These are phyloP conservation scores for Colletotrichum sp. DNA, from an alignment of 2,329 filamentous ascomycete genomes.

Conservation along the genomic window DNA sequence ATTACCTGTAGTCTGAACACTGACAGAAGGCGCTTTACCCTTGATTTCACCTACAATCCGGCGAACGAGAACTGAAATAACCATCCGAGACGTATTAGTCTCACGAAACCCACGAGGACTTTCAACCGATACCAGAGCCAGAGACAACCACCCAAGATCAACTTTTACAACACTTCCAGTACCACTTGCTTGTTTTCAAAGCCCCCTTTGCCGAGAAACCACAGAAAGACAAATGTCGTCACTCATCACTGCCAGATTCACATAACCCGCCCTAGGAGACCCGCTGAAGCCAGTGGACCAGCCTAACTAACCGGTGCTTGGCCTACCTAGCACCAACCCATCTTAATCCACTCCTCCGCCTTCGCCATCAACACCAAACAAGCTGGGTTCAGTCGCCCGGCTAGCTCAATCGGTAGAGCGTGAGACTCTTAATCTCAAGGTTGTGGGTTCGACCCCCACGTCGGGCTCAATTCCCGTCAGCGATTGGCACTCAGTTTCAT, in stretches of 20 bases:
- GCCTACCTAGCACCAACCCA: neutral
- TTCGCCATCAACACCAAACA: neutral
- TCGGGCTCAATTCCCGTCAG: slow-evolving; percentile 18
- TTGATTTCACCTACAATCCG: neutral
- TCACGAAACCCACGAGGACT: neutral
- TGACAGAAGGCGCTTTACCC: neutral
- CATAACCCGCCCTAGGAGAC: neutral
- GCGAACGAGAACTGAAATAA: neutral
- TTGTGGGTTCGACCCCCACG: slow-evolving; percentile 54
- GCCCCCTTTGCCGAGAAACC: neutral
- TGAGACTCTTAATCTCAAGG: slow-evolving; percentile 73
- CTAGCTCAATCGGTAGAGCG: slow-evolving; percentile 77
- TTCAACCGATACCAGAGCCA: neutral
- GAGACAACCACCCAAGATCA: neutral
- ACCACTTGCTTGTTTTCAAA: too few species aligned
- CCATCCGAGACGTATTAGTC: neutral
- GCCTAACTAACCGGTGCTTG: neutral
- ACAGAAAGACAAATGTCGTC: neutral
- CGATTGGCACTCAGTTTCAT: neutral
- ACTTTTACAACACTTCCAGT: neutral
- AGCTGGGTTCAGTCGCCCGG: slow-evolving; percentile 42
- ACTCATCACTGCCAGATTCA: neutral
- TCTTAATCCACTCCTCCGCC: neutral
- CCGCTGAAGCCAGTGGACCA: neutral
- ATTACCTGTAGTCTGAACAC: too few species aligned